Conservation (phyloP, 2,329 filamentous ascomycete genomes). For the Magnaporthiopsis rhizophila region DNA sequence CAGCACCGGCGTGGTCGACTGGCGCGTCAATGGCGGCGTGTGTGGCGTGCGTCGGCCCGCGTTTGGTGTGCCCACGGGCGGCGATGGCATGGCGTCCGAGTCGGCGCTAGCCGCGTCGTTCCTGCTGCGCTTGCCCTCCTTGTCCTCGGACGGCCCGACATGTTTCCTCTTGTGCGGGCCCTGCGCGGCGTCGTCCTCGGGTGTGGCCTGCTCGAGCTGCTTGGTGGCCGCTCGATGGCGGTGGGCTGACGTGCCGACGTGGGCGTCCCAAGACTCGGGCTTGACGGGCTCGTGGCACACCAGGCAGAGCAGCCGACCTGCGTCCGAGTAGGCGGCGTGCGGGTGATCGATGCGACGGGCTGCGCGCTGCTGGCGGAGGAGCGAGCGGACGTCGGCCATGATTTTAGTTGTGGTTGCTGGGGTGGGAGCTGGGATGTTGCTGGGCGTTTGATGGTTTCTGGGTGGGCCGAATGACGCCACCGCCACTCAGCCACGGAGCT, state of each 20-base stretch:
- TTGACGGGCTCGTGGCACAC: constrained; percentile 58
- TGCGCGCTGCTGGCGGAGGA: constrained; percentile 70
- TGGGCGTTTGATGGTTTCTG: too few species aligned
- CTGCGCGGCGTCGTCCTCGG: constrained; percentile 8
- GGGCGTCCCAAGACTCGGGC: constrained; percentile 59
- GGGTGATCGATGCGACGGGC: constrained; percentile 66
- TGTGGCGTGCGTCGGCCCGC: constrained; percentile 8
- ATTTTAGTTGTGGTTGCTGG: not conserved
- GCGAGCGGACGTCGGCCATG: constrained; percentile 74
- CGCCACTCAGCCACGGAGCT: not conserved
- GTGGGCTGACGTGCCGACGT: constrained; percentile 43
- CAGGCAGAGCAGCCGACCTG: constrained; percentile 60
- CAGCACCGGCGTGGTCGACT: constrained; percentile 43
- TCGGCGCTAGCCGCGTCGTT: constrained; percentile 20
- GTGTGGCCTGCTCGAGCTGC: constrained; percentile 14
- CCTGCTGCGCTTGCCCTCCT: constrained; percentile 36
- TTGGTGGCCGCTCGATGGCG: constrained; percentile 22
- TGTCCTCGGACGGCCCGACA: constrained; percentile 17
- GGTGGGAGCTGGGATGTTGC: too few species aligned
- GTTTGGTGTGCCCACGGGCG: constrained; percentile 1
- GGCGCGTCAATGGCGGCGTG: constrained; percentile 35
- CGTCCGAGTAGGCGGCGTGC: constrained; percentile 58
- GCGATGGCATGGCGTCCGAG: constrained; percentile 2
- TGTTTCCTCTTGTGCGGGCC: constrained; percentile 22
- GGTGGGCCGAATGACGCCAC: not conserved